Evolutionary conservation across 345 rosid genomes (phyloP).

Genomic region (Citrus sp.): DNA sequence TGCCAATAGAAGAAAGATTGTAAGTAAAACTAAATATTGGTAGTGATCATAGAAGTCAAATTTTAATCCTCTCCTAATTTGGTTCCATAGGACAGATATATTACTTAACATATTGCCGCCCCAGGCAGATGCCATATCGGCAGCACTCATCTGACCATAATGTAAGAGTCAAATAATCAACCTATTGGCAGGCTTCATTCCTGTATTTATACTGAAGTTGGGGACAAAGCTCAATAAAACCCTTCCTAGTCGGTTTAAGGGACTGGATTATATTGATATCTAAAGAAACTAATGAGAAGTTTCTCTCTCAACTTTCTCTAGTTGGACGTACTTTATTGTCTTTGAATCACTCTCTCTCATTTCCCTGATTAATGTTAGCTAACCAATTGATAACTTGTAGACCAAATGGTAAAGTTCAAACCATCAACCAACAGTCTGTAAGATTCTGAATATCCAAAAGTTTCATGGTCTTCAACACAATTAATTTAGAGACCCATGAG

Average conservation of each 20-base stretch:
- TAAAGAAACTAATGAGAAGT: neutral
- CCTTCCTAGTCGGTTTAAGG: neutral
- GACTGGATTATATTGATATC: neutral
- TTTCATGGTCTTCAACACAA: neutral
- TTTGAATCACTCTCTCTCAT: neutral
- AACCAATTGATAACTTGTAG: neutral
- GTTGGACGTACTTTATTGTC: neutral
- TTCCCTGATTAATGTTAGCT: neutral
- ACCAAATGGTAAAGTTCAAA: neutral
- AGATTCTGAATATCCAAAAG: neutral
- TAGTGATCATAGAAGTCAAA: neutral
- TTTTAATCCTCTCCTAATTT: neutral
- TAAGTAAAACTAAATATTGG: constrained; percentile 3
- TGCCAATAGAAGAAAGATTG: constrained; percentile 39
- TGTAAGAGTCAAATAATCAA: neutral
- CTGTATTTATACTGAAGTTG: neutral
- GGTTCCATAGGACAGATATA: neutral
- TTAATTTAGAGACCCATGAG: neutral
- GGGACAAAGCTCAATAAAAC: neutral
- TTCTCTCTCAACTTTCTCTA: neutral
- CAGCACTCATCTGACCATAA: neutral
- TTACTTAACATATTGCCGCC: neutral
- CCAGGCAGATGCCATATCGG: neutral
- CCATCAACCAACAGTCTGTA: neutral
- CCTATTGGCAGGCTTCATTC: neutral